phyloP scores from a whole-genome alignment of 257 asterid species.

The Ilex aquifolium region DNA sequence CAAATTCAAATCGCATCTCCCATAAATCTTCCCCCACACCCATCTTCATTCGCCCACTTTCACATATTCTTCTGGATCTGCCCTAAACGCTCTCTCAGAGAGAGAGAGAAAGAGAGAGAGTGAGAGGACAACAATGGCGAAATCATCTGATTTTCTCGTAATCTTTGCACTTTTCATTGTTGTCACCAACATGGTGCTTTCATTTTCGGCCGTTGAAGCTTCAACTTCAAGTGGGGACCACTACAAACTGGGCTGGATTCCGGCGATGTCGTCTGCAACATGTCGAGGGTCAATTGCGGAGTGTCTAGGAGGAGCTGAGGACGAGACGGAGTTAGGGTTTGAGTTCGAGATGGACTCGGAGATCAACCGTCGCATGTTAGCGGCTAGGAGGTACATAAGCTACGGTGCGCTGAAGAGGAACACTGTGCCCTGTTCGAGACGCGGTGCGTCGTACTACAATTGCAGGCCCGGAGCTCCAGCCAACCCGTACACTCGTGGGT shows the following conservation, averaged over 20 bases:
- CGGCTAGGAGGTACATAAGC: slow-evolving; percentile 29
- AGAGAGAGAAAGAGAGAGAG: no score
- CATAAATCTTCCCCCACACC: no score
- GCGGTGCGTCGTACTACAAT: slow-evolving; percentile 16
- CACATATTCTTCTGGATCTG: no score
- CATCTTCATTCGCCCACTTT: no score
- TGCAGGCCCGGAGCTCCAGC: slow-evolving; percentile 18
- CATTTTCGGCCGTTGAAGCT: background rate
- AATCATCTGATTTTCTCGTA: no score
- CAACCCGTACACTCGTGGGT: slow-evolving; percentile 19
- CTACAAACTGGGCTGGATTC: background rate
- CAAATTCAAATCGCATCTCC: no score
- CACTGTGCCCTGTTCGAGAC: slow-evolving; percentile 36
- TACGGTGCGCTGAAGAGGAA: slow-evolving; percentile 41
- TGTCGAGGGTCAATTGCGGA: background rate
- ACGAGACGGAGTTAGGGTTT: background rate
- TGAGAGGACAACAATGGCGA: no score
- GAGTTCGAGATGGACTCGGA: slow-evolving; percentile 46
- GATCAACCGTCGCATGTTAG: slow-evolving; percentile 37
- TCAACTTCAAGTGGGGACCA: background rate
- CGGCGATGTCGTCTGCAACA: background rate
- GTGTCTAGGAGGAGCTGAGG: no score
- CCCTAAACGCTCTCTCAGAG: no score
- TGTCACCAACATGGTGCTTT: no score
- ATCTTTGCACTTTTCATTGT: no score